Conservation (phyloP, 2,329 filamentous ascomycete species). For the Sporothrix euskadiensis region DNA sequence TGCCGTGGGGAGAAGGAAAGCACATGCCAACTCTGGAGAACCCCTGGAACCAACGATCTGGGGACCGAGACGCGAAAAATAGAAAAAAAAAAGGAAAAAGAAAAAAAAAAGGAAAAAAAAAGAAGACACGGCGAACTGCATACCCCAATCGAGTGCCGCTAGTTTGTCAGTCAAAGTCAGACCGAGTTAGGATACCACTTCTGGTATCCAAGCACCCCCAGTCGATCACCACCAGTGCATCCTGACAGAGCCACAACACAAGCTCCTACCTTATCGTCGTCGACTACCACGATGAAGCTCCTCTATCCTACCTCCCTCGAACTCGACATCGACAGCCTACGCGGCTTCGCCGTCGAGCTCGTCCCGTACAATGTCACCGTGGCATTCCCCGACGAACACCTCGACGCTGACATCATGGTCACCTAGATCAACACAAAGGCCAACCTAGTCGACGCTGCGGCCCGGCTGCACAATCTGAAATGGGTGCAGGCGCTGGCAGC, state of each 20-base stretch:
- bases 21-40: neutral
- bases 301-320: constrained; percentile 35
- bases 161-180: neutral
- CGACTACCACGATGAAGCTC: constrained; percentile 30
- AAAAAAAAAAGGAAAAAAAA: neutral
- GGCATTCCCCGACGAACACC: constrained; percentile 45
- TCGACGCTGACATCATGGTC: constrained; percentile 49
- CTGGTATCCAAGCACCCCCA: too few relatives aligned
- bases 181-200: neutral
- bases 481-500: constrained; percentile 39
- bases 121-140: neutral
- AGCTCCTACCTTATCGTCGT: too few relatives aligned
- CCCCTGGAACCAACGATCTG: neutral
- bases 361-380: constrained; percentile 44
- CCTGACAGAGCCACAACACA: neutral
- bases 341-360: constrained; percentile 32
- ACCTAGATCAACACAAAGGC: constrained; percentile 47
- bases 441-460: constrained; percentile 48
- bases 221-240: too few relatives aligned
- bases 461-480: constrained; percentile 45
- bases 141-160: neutral
- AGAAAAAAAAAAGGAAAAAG: too few relatives aligned
- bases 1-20: neutral
- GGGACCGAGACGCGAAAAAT: neutral
- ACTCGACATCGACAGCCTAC: constrained; percentile 32